phyloP scores from a whole-genome alignment of 306 rosid genomes.

The Cucumis cinereus region DNA sequence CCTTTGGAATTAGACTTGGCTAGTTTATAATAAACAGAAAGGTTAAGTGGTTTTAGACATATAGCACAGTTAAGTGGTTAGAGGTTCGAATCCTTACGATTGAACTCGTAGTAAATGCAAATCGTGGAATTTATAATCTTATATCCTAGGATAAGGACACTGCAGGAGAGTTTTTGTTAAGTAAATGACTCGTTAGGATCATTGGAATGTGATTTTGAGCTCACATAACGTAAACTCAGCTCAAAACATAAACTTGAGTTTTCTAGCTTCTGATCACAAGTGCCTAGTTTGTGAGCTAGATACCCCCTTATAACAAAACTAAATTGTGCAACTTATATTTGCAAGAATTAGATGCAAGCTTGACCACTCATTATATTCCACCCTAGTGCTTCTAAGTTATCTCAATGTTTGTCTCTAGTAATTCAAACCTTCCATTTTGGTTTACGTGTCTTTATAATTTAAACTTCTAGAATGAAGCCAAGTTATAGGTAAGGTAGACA shows the following conservation, averaged over 20 bases:
- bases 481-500: neutral
- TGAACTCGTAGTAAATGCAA: too few relatives aligned
- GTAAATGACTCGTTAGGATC: neutral
- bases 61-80: too few relatives aligned
- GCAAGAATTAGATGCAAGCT: neutral
- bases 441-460: neutral
- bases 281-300: neutral
- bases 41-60: neutral
- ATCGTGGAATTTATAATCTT: neutral
- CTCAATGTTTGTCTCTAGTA: neutral
- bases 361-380: neutral
- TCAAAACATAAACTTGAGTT: neutral
- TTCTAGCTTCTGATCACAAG: neutral
- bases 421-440: neutral
- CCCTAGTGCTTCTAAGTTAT: neutral
- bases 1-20: neutral
- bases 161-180: neutral
- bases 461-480: neutral
- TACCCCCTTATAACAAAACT: neutral
- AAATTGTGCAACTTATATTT: neutral
- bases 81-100: too few relatives aligned
- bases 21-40: neutral
- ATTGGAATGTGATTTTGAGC: neutral
- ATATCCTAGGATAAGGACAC: neutral
- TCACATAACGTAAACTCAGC: neutral